phyloP scores from a whole-genome alignment of 2,329 filamentous ascomycete species.

The Penicillium freii region DNA sequence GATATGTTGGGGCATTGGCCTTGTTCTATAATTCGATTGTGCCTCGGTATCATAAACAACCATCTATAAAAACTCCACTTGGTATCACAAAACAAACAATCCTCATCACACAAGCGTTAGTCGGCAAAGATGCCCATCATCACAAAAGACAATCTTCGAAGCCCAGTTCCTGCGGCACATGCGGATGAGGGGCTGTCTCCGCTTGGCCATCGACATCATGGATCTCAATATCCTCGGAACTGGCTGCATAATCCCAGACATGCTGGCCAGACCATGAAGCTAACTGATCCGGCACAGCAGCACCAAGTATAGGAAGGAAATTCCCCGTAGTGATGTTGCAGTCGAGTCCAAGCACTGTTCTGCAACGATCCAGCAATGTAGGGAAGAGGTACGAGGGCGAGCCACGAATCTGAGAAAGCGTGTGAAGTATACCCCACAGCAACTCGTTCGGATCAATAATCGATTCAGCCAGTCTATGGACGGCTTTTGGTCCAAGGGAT shows the following conservation, averaged over 20 bases:
- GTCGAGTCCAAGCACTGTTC: slow-evolving; percentile 32
- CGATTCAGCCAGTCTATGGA: slow-evolving; percentile 31
- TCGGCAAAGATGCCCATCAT: background rate
- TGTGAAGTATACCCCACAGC: slow-evolving; percentile 41
- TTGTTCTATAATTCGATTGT: background rate
- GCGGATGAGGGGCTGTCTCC: slow-evolving; percentile 2
- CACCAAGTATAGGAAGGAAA: slow-evolving; percentile 26
- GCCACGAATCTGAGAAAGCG: slow-evolving; percentile 39
- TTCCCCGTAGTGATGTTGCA: slow-evolving; percentile 31
- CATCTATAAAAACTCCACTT: slow-evolving; percentile 18
- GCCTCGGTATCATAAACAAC: background rate
- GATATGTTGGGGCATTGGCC: background rate
- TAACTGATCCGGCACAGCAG: slow-evolving; percentile 10
- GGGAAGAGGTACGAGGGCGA: slow-evolving; percentile 41
- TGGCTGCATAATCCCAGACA: slow-evolving; percentile 16
- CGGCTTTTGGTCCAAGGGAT: slow-evolving; percentile 30
- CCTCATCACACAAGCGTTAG: background rate
- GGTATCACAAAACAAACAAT: slow-evolving; percentile 17
- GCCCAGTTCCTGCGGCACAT: slow-evolving; percentile 4
- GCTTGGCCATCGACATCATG: slow-evolving; percentile 7
- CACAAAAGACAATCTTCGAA: slow-evolving; percentile 10
- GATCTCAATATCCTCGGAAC: slow-evolving; percentile 3
- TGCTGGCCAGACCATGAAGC: slow-evolving; percentile 19
- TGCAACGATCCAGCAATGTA: slow-evolving; percentile 32
- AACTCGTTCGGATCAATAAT: slow-evolving; percentile 36